phyloP scores from a whole-genome alignment of 768 basidiomycete genomes.

The Amanita inopinata region DNA sequence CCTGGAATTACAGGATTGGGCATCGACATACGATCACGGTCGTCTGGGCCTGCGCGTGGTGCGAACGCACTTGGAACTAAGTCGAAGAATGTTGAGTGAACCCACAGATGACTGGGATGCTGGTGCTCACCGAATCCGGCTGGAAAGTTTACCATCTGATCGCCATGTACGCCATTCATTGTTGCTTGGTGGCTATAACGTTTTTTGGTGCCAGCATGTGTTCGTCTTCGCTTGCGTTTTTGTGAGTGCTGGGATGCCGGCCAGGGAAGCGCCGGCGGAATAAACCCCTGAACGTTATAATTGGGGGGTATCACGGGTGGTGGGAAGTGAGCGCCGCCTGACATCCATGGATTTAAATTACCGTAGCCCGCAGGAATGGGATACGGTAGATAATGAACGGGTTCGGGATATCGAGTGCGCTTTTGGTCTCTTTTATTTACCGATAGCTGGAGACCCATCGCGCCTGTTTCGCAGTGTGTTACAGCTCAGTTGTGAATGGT shows the following conservation, averaged over 20 bases:
- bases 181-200: not conserved
- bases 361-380: not conserved
- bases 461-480: no score
- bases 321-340: not conserved
- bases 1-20: not conserved
- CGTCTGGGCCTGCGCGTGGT: no score
- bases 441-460: not conserved
- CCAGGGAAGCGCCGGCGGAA: not conserved
- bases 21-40: no score
- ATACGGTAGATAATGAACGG: not conserved
- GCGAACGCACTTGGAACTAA: no score
- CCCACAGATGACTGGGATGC: no score
- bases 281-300: not conserved
- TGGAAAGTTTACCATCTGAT: not conserved
- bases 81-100: no score
- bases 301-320: no score
- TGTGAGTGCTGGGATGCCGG: not conserved
- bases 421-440: not conserved
- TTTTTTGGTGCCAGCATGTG: not conserved
- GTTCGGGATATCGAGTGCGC: no score
- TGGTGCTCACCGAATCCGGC: slow-evolving; percentile 1
- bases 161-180: no score
- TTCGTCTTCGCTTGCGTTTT: not conserved
- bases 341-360: not conserved
- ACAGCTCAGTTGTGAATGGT: no score